A percentile compares a stretch with the other conserved stretches of the same genome.
phyloP scores from a whole-genome alignment of 1,139 yeast genomes.

The Eremothecium coryli region DNA sequence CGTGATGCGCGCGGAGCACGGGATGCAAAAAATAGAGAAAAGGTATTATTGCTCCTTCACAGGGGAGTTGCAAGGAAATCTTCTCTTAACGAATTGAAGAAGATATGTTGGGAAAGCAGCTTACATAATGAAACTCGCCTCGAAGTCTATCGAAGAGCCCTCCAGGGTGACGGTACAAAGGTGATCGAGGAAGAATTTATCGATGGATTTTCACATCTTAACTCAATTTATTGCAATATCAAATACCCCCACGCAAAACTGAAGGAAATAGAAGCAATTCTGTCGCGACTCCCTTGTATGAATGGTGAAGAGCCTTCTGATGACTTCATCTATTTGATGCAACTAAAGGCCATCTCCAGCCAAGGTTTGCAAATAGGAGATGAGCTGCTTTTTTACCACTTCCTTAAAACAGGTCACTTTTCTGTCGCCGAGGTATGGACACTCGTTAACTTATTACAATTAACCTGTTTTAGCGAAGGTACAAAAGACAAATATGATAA shows the following conservation, averaged over 20 bases:
- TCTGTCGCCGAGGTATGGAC: constrained; percentile 25
- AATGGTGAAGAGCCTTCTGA: constrained; percentile 11
- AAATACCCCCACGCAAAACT: constrained; percentile 25
- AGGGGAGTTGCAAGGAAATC: constrained; percentile 31
- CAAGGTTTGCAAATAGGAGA: constrained; percentile 29
- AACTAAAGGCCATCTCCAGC: constrained; percentile 26
- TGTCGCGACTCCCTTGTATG: constrained; percentile 16
- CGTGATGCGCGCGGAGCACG: constrained; percentile 28
- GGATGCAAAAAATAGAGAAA: constrained; percentile 32
- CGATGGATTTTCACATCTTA: constrained; percentile 27
- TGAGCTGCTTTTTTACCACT: constrained; percentile 26
- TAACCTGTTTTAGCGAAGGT: constrained; percentile 28
- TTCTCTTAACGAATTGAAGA: constrained; percentile 34
- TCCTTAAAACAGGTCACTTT: constrained; percentile 19
- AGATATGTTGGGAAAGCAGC: constrained; percentile 35
- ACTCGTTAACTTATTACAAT: constrained; percentile 25
- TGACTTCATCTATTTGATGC: constrained; percentile 20
- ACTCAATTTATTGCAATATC: constrained; percentile 23
- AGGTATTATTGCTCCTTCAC: constrained; percentile 22
- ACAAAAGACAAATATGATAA: constrained; percentile 26
- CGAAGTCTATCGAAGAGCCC: constrained; percentile 27
- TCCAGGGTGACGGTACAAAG: constrained; percentile 22
- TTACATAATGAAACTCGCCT: constrained; percentile 32
- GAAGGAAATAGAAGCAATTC: constrained; percentile 25
- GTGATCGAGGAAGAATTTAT: constrained; percentile 24